A percentile compares a stretch with the other conserved stretches of the same genome.
These are phyloP conservation scores for Cercospora sojina DNA, from an alignment of 2,329 filamentous ascomycete genomes.

Conservation along the genomic window DNA sequence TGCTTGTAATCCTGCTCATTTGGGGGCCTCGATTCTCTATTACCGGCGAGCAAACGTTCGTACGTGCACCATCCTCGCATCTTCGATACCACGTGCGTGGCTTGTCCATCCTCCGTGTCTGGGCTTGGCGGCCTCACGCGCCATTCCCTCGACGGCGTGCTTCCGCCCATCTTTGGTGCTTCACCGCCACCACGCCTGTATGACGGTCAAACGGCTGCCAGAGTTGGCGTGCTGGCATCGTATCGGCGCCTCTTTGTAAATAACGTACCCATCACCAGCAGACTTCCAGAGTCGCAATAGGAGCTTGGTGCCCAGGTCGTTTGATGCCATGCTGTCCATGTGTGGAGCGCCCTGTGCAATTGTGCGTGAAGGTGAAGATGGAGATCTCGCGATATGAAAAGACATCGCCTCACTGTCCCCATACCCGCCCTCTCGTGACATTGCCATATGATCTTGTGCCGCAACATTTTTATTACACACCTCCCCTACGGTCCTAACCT, in stretches of 20 bases:
- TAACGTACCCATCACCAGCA: neutral
- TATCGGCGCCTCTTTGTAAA: neutral
- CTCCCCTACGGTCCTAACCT: constrained; percentile 62
- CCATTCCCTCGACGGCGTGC: neutral
- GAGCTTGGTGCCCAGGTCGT: neutral
- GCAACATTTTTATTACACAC: neutral
- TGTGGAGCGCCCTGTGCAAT: neutral
- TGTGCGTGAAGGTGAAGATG: neutral
- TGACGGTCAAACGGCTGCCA: neutral
- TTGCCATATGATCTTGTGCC: neutral
- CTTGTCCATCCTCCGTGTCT: neutral
- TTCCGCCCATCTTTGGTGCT: neutral
- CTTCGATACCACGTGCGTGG: neutral
- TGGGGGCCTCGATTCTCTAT: neutral
- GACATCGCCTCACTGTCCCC: neutral
- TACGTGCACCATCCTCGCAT: neutral
- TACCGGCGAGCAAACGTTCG: neutral
- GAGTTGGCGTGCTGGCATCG: neutral
- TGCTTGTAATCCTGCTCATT: neutral
- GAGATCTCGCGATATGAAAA: neutral
- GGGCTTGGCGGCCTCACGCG: neutral
- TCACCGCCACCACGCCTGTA: neutral
- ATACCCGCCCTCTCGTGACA: neutral
- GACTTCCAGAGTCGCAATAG: neutral
- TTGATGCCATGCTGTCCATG: neutral